Percentiles rank a stretch among this genome's conserved stretches.
phyloP scores from a whole-genome alignment of 257 asterid species.

The Solanum corneliomulleri region DNA sequence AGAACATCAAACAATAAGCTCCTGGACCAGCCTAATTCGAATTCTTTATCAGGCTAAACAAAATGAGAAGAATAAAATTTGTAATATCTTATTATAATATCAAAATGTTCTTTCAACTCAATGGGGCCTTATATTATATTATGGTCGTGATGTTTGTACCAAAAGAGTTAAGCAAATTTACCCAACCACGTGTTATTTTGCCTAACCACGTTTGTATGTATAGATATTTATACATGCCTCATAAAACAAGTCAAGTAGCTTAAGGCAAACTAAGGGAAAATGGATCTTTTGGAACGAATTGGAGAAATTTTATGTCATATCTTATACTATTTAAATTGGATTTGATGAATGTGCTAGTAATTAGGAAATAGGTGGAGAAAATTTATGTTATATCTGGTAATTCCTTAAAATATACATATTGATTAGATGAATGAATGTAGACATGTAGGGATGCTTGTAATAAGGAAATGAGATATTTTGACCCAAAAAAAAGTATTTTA shows the following conservation, averaged over 20 bases:
- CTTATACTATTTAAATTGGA: neutral
- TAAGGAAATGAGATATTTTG: neutral
- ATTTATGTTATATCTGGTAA: neutral
- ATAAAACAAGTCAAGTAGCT: neutral
- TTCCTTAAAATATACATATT: neutral
- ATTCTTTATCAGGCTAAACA: neutral
- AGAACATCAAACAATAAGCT: neutral
- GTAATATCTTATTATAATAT: neutral
- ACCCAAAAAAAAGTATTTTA: neutral
- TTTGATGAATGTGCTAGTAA: neutral
- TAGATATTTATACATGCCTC: neutral
- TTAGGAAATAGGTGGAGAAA: neutral
- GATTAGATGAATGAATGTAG: neutral
- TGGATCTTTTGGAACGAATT: neutral
- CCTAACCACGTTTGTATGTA: neutral
- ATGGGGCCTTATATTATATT: neutral
- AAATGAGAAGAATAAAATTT: neutral
- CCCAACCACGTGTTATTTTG: neutral
- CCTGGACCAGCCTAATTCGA: neutral
- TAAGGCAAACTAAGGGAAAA: neutral
- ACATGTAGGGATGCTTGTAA: neutral
- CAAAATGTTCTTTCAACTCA: neutral
- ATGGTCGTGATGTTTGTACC: neutral
- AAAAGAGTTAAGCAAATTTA: neutral
- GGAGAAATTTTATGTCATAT: neutral